phyloP scores from a whole-genome alignment of 768 basidiomycete species.

The Suillus americanus region DNA sequence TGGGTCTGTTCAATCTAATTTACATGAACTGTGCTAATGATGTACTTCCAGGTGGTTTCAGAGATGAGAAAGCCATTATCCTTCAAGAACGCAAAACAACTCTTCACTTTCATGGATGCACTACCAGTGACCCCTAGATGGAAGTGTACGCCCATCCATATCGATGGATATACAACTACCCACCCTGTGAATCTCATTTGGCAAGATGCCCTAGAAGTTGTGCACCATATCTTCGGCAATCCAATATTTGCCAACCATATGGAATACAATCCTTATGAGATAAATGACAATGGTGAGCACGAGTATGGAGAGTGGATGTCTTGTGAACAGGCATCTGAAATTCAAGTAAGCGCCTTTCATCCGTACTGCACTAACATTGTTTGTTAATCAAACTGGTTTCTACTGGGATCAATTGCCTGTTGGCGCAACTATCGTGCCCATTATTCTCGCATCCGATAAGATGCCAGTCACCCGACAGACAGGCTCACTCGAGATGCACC shows the following conservation, averaged over 20 bases:
- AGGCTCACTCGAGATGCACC: too few relatives aligned
- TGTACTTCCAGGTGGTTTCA: neutral
- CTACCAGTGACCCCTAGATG: conserved; percentile 23
- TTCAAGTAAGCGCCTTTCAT: conserved; percentile 16
- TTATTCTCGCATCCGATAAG: too few relatives aligned
- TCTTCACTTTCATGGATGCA: conserved; percentile 12
- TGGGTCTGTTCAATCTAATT: conserved; percentile 18
- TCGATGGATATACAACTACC: conserved; percentile 17
- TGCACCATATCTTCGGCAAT: conserved; percentile 19
- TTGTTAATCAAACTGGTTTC: neutral
- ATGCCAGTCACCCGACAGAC: too few relatives aligned
- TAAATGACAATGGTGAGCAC: conserved; percentile 22
- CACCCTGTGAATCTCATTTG: conserved; percentile 21
- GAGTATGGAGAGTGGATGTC: conserved; percentile 22
- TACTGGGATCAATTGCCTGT: conserved; percentile 16
- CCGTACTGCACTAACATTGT: neutral
- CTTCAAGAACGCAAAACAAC: conserved; percentile 17
- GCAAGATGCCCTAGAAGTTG: conserved; percentile 23
- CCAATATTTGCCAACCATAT: conserved; percentile 18
- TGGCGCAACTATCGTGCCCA: too few relatives aligned
- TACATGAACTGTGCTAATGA: neutral
- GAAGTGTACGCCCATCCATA: conserved; percentile 11
- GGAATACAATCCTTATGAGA: conserved; percentile 21
- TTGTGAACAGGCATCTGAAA: conserved; percentile 18
- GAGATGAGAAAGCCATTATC: conserved; percentile 5